A percentile compares a stretch with the other conserved stretches of the same genome.
phyloP scores from a whole-genome alignment of 176 grass and related monocot genomes.

The Juncus inflexus region DNA sequence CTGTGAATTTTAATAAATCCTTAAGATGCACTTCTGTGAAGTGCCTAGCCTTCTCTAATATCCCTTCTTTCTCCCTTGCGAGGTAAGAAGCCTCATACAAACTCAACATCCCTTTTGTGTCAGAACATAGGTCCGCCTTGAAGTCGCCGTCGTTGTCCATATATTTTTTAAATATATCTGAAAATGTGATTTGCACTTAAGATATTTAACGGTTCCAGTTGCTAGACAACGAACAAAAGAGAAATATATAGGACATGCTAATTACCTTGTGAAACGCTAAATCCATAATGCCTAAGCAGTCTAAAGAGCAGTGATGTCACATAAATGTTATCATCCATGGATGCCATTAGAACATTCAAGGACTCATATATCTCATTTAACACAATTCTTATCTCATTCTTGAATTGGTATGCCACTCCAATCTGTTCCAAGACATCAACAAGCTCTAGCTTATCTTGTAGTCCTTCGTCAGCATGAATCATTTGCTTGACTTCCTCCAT shows the following conservation, averaged over 20 bases:
- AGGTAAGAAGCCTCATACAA: slow-evolving; percentile 32
- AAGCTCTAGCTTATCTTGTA: slow-evolving; percentile 20
- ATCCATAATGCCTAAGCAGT: slow-evolving; percentile 24
- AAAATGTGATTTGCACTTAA: background rate
- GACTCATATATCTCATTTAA: background rate
- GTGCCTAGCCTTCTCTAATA: slow-evolving; percentile 23
- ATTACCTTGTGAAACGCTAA: slow-evolving; percentile 28
- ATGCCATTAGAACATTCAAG: background rate
- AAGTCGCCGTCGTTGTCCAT: background rate
- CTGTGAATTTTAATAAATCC: background rate
- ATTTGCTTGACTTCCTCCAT: slow-evolving; percentile 19
- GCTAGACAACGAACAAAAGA: too few relatives aligned
- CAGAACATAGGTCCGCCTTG: background rate
- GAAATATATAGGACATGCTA: background rate
- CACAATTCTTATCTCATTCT: slow-evolving; percentile 11
- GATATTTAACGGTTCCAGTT: too few relatives aligned
- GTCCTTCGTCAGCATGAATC: slow-evolving; percentile 8
- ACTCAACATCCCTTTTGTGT: slow-evolving; percentile 21
- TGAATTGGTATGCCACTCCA: slow-evolving; percentile 34
- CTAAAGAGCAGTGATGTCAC: slow-evolving; percentile 18
- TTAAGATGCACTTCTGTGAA: slow-evolving; percentile 27
- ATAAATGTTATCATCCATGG: slow-evolving; percentile 3
- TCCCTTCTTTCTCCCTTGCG: slow-evolving; percentile 19
- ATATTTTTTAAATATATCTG: slow-evolving; percentile 6
- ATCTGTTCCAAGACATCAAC: slow-evolving; percentile 13